Base-by-base conservation (phyloP, 768 basidiomycete genomes). In the Tubosaeta sp. region DNA sequence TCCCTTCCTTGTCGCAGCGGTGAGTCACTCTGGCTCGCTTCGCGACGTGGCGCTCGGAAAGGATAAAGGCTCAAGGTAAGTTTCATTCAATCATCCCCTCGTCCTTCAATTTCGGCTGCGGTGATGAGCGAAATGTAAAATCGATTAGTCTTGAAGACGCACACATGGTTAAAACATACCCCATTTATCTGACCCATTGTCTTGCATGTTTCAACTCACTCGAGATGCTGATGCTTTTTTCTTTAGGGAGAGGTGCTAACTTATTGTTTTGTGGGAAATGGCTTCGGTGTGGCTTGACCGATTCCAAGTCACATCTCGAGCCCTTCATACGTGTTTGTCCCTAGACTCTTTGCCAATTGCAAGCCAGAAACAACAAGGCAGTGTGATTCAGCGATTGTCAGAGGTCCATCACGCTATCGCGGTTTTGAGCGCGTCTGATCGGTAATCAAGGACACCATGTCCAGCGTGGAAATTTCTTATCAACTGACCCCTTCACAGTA, bases 61-160 rank as follows among this genome's bases (percentile, higher is more conserved):
- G 6, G 17, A 14, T 37, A 49, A 46, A 45, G 22, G 22, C 22
- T 3, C 22, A 22, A 22, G 53, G 63, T 64, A 43, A 17, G 61
- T 55, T 37, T 45, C 16, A 29, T 46, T 52, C 14, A 9, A 3
- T 25, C 31, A 29, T 13, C 17, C 12, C 46, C 33, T 42, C 32
- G 4, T 37, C 38, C 50, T 43, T 2, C 35, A 9, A 19, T 32
- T 7, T 31, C 35, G 52, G 56, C 55, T 51, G 6, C 35, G 14
- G 48, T 72, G 72, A 79, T 84, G 85, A 83, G 78, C 78, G 80
- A 22, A 43, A 72, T 70, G 70, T 71, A 79, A 71, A 79, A 78
- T 66, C 86, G 92, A 94, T 95, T 95, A 94, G 91, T 95, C 90
- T 91, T 91, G 70, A 85, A 91, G 91, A 91, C 85, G 62, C 56